These are phyloP conservation scores for Prunus dulcis DNA, from an alignment of 306 rosid species.

Conservation along the genomic window DNA sequence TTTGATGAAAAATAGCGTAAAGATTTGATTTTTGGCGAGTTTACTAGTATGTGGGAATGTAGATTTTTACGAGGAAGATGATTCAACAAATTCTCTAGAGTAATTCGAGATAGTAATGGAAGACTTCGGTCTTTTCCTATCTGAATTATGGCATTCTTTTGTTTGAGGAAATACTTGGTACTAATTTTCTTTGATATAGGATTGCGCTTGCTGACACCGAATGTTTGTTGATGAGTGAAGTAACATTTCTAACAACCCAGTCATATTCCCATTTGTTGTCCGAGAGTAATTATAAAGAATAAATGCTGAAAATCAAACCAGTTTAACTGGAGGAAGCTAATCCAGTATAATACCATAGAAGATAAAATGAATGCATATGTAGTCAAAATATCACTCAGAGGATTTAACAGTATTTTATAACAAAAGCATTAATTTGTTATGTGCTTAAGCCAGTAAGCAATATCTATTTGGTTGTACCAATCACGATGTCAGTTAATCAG, in stretches of 20 bases:
- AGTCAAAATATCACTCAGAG: background rate
- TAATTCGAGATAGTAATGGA: background rate
- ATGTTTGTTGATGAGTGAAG: no score
- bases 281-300: background rate
- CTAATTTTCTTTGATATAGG: no score
- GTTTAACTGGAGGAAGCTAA: background rate
- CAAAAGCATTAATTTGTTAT: background rate
- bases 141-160: no score
- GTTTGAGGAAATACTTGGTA: background rate
- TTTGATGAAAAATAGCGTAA: background rate
- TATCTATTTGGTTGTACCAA: background rate
- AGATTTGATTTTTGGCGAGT: background rate
- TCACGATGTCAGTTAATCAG: background rate
- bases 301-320: background rate
- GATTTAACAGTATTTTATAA: background rate
- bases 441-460: conserved; percentile 1
- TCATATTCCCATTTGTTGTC: background rate
- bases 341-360: background rate
- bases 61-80: background rate
- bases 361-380: background rate
- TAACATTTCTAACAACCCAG: no score
- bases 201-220: no score
- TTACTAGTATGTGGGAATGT: background rate
- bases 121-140: no score
- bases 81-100: background rate